Evolutionary conservation across 2,329 filamentous ascomycete species (phyloP).

Genomic region (Huntiella decipiens): DNA sequence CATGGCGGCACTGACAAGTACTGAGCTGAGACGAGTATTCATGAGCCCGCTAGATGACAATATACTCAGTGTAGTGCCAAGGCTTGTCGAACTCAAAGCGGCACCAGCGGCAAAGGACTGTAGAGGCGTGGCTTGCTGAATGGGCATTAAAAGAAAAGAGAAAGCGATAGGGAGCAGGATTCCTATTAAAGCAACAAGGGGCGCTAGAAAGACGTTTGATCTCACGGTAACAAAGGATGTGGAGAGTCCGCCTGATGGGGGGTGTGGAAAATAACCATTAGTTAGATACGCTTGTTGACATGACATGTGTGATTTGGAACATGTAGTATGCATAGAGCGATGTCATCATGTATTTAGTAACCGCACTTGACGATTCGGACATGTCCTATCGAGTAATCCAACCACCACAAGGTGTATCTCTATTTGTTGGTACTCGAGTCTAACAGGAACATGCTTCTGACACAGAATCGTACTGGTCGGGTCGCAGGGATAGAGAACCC

Average conservation of each 20-base stretch:
- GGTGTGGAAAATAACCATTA: background rate
- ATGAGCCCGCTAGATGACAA: constrained; percentile 25
- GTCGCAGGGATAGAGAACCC: too few species aligned
- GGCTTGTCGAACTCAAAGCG: constrained; percentile 52
- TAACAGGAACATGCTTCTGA: too few species aligned
- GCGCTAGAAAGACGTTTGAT: background rate
- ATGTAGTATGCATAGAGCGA: background rate
- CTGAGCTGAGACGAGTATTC: constrained; percentile 32
- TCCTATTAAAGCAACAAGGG: constrained; percentile 2
- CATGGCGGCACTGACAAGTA: constrained; percentile 57
- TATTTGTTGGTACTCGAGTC: too few species aligned
- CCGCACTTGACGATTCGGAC: too few species aligned
- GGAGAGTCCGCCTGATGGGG: constrained; percentile 1
- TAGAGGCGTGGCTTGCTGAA: constrained; percentile 31
- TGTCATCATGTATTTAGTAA: too few species aligned
- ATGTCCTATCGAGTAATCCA: too few species aligned
- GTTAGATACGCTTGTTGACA: too few species aligned
- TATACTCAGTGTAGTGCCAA: constrained; percentile 50
- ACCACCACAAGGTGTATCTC: too few species aligned
- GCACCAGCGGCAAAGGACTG: constrained; percentile 57
- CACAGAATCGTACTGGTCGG: too few species aligned
- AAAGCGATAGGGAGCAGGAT: constrained; percentile 1
- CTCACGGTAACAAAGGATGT: constrained; percentile 1
- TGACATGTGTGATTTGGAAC: background rate
- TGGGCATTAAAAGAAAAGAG: constrained; percentile 31